Base-by-base conservation (phyloP, 2,329 filamentous ascomycete genomes). In the Ascochyta rabiei region DNA sequence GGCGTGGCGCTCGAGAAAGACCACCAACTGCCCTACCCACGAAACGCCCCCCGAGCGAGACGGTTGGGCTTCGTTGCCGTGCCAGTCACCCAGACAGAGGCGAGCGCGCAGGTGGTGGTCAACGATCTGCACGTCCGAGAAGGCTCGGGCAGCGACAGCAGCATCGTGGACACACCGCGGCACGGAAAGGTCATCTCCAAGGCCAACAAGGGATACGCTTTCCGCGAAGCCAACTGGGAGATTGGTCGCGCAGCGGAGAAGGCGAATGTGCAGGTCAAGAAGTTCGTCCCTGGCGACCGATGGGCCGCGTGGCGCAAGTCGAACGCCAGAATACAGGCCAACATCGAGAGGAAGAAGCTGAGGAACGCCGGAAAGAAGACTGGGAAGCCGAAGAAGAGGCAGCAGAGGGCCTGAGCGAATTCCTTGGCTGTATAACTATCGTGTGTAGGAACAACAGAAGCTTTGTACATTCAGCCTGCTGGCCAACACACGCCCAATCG, bases 1-100 rank as follows among this genome's bases (percentile, higher is more conserved):
- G 95, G 95, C 58, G 89, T 99, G 18, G 89, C 90, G 30, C 93
- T 96, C 75, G 84, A 93, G 73, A 91, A 91, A 71, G 81, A 87
- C 15, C 90, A 96, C 68, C 86, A 81, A 28, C 85, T 99, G 1
- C 95, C 95, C 0, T 86, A 89, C 70, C 88, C 90, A 0, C 78
- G 77, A 23, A 89, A 93, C 72, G 88, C 89, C 4, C 85, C 89
- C 59, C 86, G 90, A 51, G 85, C 87, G 68, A 84, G 95, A 63
- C 84, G 86, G 47, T 82, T 99, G 56, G 89, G 89, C 66, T 89
- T 96, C 84, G 80, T 87, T 5, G 84, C 82, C 26, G 79, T 82
- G 18, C 54, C 54, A 2, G 47, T 53, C 13, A 64, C 70, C 15
- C 71, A 72, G 59, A 61, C 71, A 13, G 50, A 60, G 8, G 59